These are phyloP conservation scores for Flaveria ramosissima DNA, from an alignment of 129 eudicot species.

Conservation along the genomic window DNA sequence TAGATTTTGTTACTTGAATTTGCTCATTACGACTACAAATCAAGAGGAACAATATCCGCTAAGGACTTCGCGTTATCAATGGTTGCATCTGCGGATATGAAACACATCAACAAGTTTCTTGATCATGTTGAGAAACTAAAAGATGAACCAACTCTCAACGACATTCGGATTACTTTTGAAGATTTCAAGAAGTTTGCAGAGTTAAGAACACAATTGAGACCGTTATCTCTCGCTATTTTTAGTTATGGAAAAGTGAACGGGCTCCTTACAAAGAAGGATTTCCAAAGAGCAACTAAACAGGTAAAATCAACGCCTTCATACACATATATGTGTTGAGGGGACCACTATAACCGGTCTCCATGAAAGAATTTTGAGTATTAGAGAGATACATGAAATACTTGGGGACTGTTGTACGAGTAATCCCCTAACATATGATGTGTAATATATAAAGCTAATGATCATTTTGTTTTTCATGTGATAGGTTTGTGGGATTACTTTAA, in stretches of 20 bases:
- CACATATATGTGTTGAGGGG: background rate
- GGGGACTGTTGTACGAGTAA: background rate
- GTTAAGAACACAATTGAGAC: constrained; percentile 59
- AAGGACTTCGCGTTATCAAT: constrained; percentile 85
- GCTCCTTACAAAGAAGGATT: constrained; percentile 71
- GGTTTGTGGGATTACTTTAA: constrained; percentile 79
- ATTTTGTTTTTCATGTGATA: constrained; percentile 1
- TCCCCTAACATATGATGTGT: background rate
- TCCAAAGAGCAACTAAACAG: constrained; percentile 70
- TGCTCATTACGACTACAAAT: constrained; percentile 76
- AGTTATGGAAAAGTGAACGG: constrained; percentile 82
- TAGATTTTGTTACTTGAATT: constrained; percentile 84
- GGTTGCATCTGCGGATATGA: constrained; percentile 94
- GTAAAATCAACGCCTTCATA: constrained; percentile 24
- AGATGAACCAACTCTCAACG: constrained; percentile 51
- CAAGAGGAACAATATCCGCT: constrained; percentile 81
- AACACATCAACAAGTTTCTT: constrained; percentile 73
- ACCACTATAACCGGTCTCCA: background rate
- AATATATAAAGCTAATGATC: background rate
- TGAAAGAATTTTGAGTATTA: background rate
- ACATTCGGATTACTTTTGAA: constrained; percentile 57
- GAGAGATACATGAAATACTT: background rate
- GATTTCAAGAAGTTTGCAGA: constrained; percentile 75
- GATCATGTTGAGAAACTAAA: constrained; percentile 56
- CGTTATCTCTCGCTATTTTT: constrained; percentile 75